Conservation (phyloP, 2,329 filamentous ascomycete genomes). For the Nannizziopsis barbatae region DNA sequence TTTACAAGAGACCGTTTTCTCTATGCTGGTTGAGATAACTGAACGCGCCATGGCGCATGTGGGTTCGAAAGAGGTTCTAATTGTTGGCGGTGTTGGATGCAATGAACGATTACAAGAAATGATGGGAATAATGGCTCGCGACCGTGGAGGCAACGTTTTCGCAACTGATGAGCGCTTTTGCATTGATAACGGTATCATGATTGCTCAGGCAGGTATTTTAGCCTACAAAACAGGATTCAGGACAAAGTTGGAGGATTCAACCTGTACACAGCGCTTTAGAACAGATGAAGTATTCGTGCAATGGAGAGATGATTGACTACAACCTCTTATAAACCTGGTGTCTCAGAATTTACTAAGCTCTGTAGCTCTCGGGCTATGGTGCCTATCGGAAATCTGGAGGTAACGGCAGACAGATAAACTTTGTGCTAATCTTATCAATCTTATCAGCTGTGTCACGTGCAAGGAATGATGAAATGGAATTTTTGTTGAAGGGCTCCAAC, state of each 20-base stretch:
- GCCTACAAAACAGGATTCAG: slow-evolving; percentile 71
- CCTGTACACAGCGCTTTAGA: slow-evolving; percentile 72
- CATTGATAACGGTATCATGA: slow-evolving; percentile 99
- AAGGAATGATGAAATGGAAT: not conserved
- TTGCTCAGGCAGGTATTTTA: slow-evolving; percentile 85
- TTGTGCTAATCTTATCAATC: not conserved
- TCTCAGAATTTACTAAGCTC: no score
- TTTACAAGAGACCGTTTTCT: slow-evolving; percentile 87
- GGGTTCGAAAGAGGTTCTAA: slow-evolving; percentile 79
- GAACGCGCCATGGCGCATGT: slow-evolving; percentile 98
- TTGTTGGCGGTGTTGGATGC: slow-evolving; percentile 91
- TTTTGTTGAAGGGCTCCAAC: not conserved
- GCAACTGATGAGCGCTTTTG: slow-evolving; percentile 96
- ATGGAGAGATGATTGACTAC: slow-evolving; percentile 50
- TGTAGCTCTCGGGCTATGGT: no score
- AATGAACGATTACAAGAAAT: slow-evolving; percentile 92
- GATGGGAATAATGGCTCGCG: slow-evolving; percentile 92
- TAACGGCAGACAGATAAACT: not conserved
- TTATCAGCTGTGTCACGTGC: not conserved
- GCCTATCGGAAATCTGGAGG: no score
- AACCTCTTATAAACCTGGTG: not conserved
- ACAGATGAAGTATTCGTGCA: slow-evolving; percentile 71
- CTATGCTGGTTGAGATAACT: slow-evolving; percentile 97
- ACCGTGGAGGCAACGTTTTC: slow-evolving; percentile 80
- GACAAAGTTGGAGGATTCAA: slow-evolving; percentile 67